Evolutionary conservation across 768 basidiomycete species (phyloP), one percentile per base, ranked within the genome.

Genomic region (Phaeotremella fagi): DNA sequence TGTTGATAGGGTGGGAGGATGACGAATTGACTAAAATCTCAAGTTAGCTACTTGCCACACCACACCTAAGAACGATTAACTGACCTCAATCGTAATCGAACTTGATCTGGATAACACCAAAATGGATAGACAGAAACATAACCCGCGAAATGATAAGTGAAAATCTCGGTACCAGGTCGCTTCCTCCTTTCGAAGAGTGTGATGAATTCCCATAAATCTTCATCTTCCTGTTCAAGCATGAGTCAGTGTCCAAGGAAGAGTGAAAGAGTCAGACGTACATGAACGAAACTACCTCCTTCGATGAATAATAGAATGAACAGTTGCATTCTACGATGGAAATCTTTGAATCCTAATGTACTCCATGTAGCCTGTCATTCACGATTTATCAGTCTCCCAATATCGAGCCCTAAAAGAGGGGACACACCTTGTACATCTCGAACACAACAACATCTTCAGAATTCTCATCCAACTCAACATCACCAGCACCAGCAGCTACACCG

Each of bases 41-140:
- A 27, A 20, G n/a, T 20, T 18, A 28, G 25, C 3, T 11, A 29
- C 22, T 2, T 9, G n/a, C n/a, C n/a, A n/a, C n/a, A n/a, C n/a
- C n/a, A n/a, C n/a, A n/a, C n/a, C n/a, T 2, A 2, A 28, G 29
- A 18, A 14, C 18, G 7, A 16, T 11, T 14, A 9, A 60, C 80
- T 45, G 51, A 88, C 88, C 90, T 91, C 51, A 98, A 76, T 59
- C 95, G 81, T 71, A 97, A 66, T 26, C 95, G 83, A 52, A 87
- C 82, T 67, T 81, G 86, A 68, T 95, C 94, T 3, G 95, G 95
- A 76, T 86, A 98, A 74, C 85, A 87, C 77, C 90, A 95, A 76
- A 99, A 99, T 16, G 88, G 87, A 71, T 92, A 98, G 33, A 98
- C 79, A 1, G 91, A 90, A 3, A 90, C 87, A 74, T 94, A 99